Evolutionary conservation across 2,329 filamentous ascomycete genomes (phyloP), one percentile per base, ranked within the genome.

Genomic region (Sporothrix schenckii): DNA sequence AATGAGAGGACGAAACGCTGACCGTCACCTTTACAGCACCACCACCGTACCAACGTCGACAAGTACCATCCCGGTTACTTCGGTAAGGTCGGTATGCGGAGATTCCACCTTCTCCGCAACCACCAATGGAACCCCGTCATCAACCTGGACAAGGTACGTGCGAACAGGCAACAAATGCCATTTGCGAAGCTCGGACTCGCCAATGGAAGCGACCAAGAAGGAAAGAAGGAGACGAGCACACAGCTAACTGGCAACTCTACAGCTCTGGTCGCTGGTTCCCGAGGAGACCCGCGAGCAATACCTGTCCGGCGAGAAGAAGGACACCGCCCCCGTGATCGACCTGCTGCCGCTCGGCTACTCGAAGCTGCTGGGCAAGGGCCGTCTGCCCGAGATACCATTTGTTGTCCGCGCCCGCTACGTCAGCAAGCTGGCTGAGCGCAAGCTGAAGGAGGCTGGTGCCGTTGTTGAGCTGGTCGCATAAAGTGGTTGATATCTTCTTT

Each of bases 31-130:
- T 14, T 6, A 30, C 73, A 78, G 87, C 95, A 99, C 88, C 95
- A 99, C 87, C 93, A 96, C 90, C 86, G 92, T 77, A 97, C 92
- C 81, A 97, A 96, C 87, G 76, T 84, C 73, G 83, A 84, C 77
- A 94, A 95, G 85, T 96, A 94, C 90, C 92, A 97, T 82, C 93
- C 94, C 75, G 95, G 95, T 93, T 98, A 98, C 92, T 98, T 97
- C 85, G 93, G 93, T 86, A 97, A 97, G 87, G 92, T 94, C 78
- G 91, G 92, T 86, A 94, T 94, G 92, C 88, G 92, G 81, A 91
- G 94, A 87, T 97, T 97, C 92, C 94, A 98, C 89, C 94, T 95
- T 86, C 90, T 92, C 81, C 88, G 90, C 80, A 94, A 94, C 88
- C 91, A 96, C 82, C 93, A 94, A 89, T 99, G 94, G 95, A 97